Conservation (phyloP, 495 filamentous ascomycete species). For the Hypoxylon subgilvum region DNA sequence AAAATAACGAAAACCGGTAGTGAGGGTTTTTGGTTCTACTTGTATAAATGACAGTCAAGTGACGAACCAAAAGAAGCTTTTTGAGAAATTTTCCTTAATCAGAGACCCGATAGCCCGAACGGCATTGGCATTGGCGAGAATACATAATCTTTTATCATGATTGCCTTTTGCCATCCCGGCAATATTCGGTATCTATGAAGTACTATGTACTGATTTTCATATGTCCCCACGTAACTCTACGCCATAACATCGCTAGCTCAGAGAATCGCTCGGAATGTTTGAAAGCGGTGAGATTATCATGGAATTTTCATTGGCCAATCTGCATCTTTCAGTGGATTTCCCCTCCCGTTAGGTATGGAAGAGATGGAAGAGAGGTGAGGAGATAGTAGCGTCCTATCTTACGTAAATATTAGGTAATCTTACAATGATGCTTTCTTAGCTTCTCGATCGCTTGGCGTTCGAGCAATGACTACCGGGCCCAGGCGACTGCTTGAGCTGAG, state of each 20-base stretch:
- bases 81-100: slow-evolving; percentile 27
- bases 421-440: too few species aligned
- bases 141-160: neutral
- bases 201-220: too few species aligned
- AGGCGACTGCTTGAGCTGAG: too few species aligned
- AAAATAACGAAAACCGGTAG: slow-evolving; percentile 1
- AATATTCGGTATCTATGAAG: slow-evolving; percentile 21
- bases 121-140: slow-evolving; percentile 30
- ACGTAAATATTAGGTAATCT: too few species aligned
- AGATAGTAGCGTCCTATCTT: too few species aligned
- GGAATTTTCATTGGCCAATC: slow-evolving; percentile 7
- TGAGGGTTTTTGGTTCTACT: slow-evolving; percentile 16
- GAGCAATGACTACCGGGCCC: too few species aligned
- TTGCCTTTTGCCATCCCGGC: slow-evolving; percentile 18
- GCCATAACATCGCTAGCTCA: slow-evolving; percentile 12
- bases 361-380: too few species aligned
- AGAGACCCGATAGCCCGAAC: too few species aligned
- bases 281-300: slow-evolving; percentile 11
- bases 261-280: slow-evolving; percentile 38
- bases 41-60: slow-evolving; percentile 22
- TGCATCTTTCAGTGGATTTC: slow-evolving; percentile 1
- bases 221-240: too few species aligned
- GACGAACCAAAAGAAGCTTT: slow-evolving; percentile 6
- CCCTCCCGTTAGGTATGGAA: too few species aligned
- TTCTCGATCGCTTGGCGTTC: too few species aligned